Evolutionary conservation across 2,329 filamentous ascomycete species (phyloP), one percentile per base, ranked within the genome.

Genomic region (Alternaria triticimaculans): DNA sequence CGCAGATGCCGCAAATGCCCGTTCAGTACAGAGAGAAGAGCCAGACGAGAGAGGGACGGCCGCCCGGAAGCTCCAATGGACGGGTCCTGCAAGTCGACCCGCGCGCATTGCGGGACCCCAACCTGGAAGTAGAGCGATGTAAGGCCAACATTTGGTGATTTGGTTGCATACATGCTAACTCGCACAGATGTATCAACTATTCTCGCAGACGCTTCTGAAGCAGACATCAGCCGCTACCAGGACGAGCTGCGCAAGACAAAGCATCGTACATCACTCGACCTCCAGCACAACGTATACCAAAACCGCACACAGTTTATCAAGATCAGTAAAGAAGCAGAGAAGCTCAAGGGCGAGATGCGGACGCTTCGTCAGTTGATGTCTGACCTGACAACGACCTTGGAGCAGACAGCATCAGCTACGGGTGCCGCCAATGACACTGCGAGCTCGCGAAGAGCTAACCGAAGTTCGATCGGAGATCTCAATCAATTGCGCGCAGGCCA

Each of bases 271-370:
- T 90, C 91, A 6, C 87, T 89, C 53, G 94, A 98, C 72, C 85
- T 99, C 21, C 95, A 98, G 80, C 93, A 96, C 76, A 98, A 94
- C 81, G 92, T 99, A 55, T 95, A 97, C 81, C 94, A 97, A 80
- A 99, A 99, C 80, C 90, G 96, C 53, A 97, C 93, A 0, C 96
- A 98, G 76, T 99, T 99, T 77, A 98, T 99, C 85, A 97, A 97
- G 81, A 98, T 99, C 80, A 97, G 94, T 78, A 97, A 98, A 81
- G 96, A 99, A 82, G 96, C 96, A 2, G 96, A 99, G 81, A 97
- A 97, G 83, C 88, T 99, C 62, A 98, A 98, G 82, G 89, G 89
- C 59, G 96, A 99, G 80, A 98, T 99, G 96, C 89, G 93, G 56
- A 92, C 92, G 7, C 87, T 99, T 30, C 89, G 92, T 48, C 93